Evolutionary conservation across 257 asterid genomes (phyloP).

Genomic region (Ligustrum vulgare): DNA sequence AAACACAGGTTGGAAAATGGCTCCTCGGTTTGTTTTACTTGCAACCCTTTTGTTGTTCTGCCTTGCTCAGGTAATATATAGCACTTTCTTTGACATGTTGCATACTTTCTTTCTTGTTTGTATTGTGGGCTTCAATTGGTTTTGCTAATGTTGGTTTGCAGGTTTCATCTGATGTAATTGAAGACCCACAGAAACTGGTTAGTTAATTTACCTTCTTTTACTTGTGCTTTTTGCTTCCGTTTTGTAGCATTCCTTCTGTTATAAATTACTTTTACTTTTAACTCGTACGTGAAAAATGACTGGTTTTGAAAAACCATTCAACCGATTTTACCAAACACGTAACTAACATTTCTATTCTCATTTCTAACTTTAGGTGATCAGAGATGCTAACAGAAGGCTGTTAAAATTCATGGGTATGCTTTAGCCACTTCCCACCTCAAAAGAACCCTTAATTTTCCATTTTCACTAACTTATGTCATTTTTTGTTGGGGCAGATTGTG

Average conservation of each 20-base stretch:
- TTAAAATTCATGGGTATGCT: constrained; percentile 45
- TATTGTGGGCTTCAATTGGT: not conserved
- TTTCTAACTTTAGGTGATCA: constrained; percentile 44
- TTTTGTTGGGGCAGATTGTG: constrained; percentile 63
- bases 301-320: not conserved
- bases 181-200: constrained; percentile 38
- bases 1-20: constrained; percentile 22
- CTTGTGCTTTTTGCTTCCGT: constrained; percentile 18
- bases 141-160: constrained; percentile 22
- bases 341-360: not conserved
- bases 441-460: not conserved
- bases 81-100: not conserved
- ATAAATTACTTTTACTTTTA: not conserved
- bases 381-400: constrained; percentile 57
- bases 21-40: constrained; percentile 39
- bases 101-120: not conserved
- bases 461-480: not conserved
- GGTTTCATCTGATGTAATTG: constrained; percentile 58
- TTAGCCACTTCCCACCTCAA: not conserved
- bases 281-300: not conserved
- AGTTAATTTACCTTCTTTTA: not conserved
- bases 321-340: too few relatives aligned
- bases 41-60: constrained; percentile 45
- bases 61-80: constrained; percentile 35
- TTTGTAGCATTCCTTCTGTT: not conserved